Evolutionary conservation across 1,284 basidiomycete genomes (phyloP), one percentile per base, ranked within the genome.

Genomic region (Leccinum fuscescens): DNA sequence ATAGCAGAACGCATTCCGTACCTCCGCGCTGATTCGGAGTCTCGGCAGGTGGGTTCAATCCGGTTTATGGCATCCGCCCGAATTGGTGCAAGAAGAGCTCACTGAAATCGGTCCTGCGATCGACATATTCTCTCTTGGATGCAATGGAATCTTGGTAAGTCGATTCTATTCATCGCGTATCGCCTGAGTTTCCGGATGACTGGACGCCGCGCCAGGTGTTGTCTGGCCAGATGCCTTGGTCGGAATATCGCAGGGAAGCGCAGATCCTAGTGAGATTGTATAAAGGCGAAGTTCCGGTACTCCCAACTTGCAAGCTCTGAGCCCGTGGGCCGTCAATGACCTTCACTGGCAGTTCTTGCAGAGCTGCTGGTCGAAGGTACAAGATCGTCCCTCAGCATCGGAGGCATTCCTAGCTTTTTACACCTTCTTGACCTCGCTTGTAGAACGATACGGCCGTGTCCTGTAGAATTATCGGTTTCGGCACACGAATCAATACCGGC

Each of bases 151-250:
- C 6, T 24, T 24, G 24, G 24, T 24, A 24, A 24, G 24, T 24
- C 24, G 24, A 24, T 24, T 24, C 24, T 24, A 24, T 24, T 24
- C 24, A 24, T 24, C 24, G 39, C 7, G 1, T 20, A 4, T 12
- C 2, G 5, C 31, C 24, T 4, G 31, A 35, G 5, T 42, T 4
- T 8, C 14, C 17, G 5, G 50, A 24, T 33, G 35, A 49, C 15
- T 6, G 29, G 3, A 31, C n/a, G 39, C 37, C n/a, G 15, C 4
- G 3, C 22, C 24, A 67, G 66, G 62, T 69, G 15, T 48, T 67
- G 14, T 69, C 65, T 12, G 63, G 65, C 11, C 55, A 57, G 48
- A 8, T 55, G 17, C 66, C 66, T 6, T 69, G 66, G 67, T 65
- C 52, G 2, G 67, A 67, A 27, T 63, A 55, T 48, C 48, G 14